phyloP scores from a whole-genome alignment of 1,139 yeast species.

The Blastobotrys persicus region DNA sequence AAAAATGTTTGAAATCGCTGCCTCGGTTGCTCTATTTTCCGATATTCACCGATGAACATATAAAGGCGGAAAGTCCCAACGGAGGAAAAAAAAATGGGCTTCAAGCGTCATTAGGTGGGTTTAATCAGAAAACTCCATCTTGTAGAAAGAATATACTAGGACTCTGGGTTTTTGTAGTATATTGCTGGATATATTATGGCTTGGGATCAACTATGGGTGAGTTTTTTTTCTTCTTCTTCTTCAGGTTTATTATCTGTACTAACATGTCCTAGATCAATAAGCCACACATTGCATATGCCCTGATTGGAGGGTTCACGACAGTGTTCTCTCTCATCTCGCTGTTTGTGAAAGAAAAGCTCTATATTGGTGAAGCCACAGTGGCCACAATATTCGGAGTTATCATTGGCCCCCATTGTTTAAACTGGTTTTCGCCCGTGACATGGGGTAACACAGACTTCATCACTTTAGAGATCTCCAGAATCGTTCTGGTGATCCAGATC shows the following conservation, averaged over 20 bases:
- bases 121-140: neutral
- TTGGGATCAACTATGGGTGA: slow-evolving; percentile 36
- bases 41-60: neutral
- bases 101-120: neutral
- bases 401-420: slow-evolving; percentile 87
- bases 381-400: slow-evolving; percentile 90
- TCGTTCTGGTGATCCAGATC: slow-evolving; percentile 87
- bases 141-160: neutral
- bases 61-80: neutral
- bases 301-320: slow-evolving; percentile 86
- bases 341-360: slow-evolving; percentile 82
- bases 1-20: too few relatives aligned
- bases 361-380: slow-evolving; percentile 94
- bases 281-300: slow-evolving; percentile 90
- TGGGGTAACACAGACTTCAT: slow-evolving; percentile 92
- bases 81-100: neutral
- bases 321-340: slow-evolving; percentile 85
- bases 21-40: too few relatives aligned
- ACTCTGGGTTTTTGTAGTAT: too few relatives aligned
- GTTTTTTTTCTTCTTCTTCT: slow-evolving; percentile 9
- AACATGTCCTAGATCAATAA: slow-evolving; percentile 41
- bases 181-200: slow-evolving; percentile 30
- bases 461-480: slow-evolving; percentile 83
- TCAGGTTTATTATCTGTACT: slow-evolving; percentile 2
- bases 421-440: slow-evolving; percentile 81